phyloP scores from a whole-genome alignment of 345 rosid species.

The Physaria fendleri region DNA sequence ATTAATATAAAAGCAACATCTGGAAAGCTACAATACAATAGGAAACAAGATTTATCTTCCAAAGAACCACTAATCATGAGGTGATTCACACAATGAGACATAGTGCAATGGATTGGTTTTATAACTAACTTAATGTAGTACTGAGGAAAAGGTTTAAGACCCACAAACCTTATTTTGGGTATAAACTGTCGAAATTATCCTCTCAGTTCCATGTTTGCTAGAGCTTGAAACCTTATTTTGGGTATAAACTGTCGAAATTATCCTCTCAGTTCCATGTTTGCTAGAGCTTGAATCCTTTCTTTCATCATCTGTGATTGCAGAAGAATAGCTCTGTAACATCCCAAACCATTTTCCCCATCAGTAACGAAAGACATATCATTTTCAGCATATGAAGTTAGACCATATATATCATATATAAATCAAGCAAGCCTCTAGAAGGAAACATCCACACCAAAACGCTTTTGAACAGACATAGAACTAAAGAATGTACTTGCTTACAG shows the following conservation, averaged over 20 bases:
- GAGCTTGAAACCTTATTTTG: slow-evolving; percentile 45
- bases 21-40: no score
- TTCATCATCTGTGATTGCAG: slow-evolving; percentile 86
- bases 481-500: slow-evolving; percentile 50
- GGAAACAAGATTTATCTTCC: no score
- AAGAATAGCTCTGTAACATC: slow-evolving; percentile 76
- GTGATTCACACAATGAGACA: no score
- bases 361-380: neutral
- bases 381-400: neutral
- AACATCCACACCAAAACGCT: neutral
- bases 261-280: slow-evolving; percentile 51
- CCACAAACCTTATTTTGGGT: slow-evolving; percentile 66
- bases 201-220: slow-evolving; percentile 46
- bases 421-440: slow-evolving; percentile 6
- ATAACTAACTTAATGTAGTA: neutral
- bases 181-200: slow-evolving; percentile 62
- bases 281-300: slow-evolving; percentile 40
- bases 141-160: neutral
- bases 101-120: no score
- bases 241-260: slow-evolving; percentile 63
- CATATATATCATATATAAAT: neutral
- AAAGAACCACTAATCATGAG: no score
- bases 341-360: neutral
- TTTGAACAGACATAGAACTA: neutral
- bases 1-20: neutral